A percentile compares a stretch with the other conserved stretches of the same genome.
Conservation (phyloP, 2,329 filamentous ascomycete species). For the Alternaria sp. region DNA sequence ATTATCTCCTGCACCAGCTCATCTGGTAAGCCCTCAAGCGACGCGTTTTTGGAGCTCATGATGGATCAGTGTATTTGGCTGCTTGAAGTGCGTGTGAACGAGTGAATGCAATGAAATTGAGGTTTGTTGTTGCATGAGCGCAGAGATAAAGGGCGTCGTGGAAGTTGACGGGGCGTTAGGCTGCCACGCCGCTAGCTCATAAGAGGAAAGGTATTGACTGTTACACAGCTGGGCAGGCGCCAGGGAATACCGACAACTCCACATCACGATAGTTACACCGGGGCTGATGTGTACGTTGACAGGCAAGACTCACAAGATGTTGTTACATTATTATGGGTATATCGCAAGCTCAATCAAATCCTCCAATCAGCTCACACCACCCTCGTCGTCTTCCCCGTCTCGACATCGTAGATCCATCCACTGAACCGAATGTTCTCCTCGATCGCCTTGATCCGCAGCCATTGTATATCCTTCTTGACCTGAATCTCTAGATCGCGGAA, state of each 20-base stretch:
- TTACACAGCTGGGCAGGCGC: neutral
- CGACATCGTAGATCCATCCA: slow-evolving; percentile 80
- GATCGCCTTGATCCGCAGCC: slow-evolving; percentile 66
- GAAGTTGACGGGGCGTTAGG: neutral
- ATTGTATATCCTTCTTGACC: slow-evolving; percentile 69
- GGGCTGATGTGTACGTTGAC: neutral
- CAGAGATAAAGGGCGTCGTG: neutral
- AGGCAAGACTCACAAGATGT: neutral
- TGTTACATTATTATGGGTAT: slow-evolving; percentile 12
- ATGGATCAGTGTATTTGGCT: neutral
- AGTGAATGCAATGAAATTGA: neutral
- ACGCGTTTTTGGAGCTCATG: neutral
- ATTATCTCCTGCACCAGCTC: slow-evolving; percentile 32
- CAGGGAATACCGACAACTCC: neutral
- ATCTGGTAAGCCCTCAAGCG: slow-evolving; percentile 23
- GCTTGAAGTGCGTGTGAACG: no score
- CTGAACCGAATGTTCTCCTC: slow-evolving; percentile 66
- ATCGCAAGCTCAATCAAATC: neutral
- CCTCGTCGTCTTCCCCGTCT: slow-evolving; percentile 68
- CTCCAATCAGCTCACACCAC: slow-evolving; percentile 42
- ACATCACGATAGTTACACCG: neutral
- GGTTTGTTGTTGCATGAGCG: neutral
- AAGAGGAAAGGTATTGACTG: neutral
- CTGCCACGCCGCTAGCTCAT: neutral
- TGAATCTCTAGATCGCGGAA: slow-evolving; percentile 64